Percentiles rank a stretch among this genome's conserved stretches.
Evolutionary conservation across 768 basidiomycete species (phyloP).

Genomic region (Collybiopsis luxurians): DNA sequence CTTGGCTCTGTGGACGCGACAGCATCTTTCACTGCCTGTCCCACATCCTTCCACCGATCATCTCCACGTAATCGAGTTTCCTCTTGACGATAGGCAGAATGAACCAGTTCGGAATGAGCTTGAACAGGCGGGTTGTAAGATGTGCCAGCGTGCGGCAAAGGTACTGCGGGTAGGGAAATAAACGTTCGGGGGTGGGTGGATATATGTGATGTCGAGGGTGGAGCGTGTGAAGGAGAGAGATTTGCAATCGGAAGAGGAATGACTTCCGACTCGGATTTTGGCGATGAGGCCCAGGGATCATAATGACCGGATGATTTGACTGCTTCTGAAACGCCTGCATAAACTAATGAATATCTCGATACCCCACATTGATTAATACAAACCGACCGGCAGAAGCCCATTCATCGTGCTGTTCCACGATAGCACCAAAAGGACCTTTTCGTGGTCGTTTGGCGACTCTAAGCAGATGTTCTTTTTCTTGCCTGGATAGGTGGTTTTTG

Average conservation of each 20-base stretch:
- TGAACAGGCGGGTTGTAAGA: slow-evolving; percentile 86
- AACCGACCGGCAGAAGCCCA: slow-evolving; percentile 26
- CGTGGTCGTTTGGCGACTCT: slow-evolving; percentile 73
- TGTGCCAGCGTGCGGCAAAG: slow-evolving; percentile 74
- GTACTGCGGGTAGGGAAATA: slow-evolving; percentile 68
- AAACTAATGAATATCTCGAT: background rate
- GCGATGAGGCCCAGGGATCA: slow-evolving; percentile 52
- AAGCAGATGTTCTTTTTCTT: slow-evolving; percentile 74
- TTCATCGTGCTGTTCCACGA: slow-evolving; percentile 66
- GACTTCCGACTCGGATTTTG: background rate
- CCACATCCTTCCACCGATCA: slow-evolving; percentile 49
- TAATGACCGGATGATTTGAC: slow-evolving; percentile 66
- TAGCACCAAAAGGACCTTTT: slow-evolving; percentile 69
- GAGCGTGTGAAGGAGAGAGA: slow-evolving; percentile 16
- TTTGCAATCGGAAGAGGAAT: slow-evolving; percentile 1
- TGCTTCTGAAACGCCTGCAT: slow-evolving; percentile 64
- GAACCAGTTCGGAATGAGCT: slow-evolving; percentile 70
- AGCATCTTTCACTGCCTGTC: slow-evolving; percentile 54
- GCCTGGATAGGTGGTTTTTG: slow-evolving; percentile 47
- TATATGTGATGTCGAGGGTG: slow-evolving; percentile 38
- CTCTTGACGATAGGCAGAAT: slow-evolving; percentile 66
- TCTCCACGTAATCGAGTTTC: slow-evolving; percentile 51
- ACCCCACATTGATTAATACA: too few relatives aligned
- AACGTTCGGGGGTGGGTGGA: slow-evolving; percentile 37
- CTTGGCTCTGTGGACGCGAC: slow-evolving; percentile 24